These are phyloP conservation scores for Chaetomium globosum DNA, from an alignment of 2,329 filamentous ascomycete genomes.

Conservation along the genomic window DNA sequence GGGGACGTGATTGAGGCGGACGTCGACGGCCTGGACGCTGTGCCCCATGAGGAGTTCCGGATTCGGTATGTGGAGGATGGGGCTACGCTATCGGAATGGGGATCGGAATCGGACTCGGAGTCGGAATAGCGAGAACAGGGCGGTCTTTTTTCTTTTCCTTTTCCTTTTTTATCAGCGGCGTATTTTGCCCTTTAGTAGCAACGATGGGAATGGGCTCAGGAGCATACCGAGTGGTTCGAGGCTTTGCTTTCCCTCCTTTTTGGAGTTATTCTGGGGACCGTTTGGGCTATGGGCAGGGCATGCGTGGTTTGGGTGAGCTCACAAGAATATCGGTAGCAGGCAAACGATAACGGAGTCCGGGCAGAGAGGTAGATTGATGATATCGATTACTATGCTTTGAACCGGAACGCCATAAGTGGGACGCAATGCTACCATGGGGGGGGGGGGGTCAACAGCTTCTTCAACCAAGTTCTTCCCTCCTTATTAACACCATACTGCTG, in stretches of 20 bases:
- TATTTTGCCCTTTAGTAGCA: neutral
- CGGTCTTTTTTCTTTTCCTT: neutral
- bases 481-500: neutral
- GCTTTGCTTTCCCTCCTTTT: neutral
- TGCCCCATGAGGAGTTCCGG: neutral
- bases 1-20: neutral
- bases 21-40: neutral
- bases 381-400: slow-evolving; percentile 5
- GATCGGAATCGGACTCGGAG: neutral
- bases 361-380: slow-evolving; percentile 8
- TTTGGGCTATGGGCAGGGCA: slow-evolving; percentile 10
- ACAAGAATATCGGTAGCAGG: neutral
- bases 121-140: neutral
- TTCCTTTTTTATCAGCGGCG: neutral
- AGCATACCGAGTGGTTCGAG: neutral
- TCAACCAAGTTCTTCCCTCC: neutral
- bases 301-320: slow-evolving; percentile 6
- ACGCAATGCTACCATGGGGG: neutral
- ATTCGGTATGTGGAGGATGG: neutral
- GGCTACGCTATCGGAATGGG: neutral
- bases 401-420: neutral
- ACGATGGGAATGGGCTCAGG: neutral
- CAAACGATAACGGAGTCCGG: neutral
- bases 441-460: neutral
- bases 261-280: slow-evolving; percentile 1